Percentiles rank a stretch among this genome's conserved stretches.
These are phyloP conservation scores for Psophocarpus tetragonolobus DNA, from an alignment of 306 rosid species.

Conservation along the genomic window DNA sequence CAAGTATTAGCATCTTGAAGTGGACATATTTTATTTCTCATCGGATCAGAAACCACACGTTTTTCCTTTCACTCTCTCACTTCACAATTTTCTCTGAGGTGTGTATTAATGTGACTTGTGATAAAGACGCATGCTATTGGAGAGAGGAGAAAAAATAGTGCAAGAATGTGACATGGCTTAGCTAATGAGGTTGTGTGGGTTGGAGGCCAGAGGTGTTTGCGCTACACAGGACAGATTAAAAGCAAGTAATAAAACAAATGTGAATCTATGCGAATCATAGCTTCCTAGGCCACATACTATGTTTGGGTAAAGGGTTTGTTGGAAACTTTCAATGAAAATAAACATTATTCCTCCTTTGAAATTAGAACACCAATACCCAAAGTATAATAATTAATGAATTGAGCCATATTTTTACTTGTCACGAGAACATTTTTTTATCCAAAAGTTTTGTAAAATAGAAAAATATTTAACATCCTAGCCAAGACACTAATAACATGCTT, in stretches of 20 bases:
- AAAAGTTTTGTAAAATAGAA: too few species aligned
- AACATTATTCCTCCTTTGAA: background rate
- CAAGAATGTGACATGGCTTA: slow-evolving; percentile 22
- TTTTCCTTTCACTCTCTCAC: background rate
- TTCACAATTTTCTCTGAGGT: background rate
- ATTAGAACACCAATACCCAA: background rate
- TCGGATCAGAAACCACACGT: background rate
- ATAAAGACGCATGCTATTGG: slow-evolving; percentile 17
- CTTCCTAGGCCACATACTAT: slow-evolving; percentile 62
- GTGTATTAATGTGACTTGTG: background rate
- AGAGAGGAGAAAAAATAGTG: slow-evolving; percentile 21
- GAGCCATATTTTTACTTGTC: background rate
- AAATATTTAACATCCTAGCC: too few species aligned
- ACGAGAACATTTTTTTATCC: too few species aligned
- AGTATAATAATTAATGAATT: background rate
- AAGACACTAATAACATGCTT: too few species aligned
- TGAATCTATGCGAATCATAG: slow-evolving; percentile 47
- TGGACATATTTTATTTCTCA: background rate
- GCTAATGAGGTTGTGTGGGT: slow-evolving; percentile 7
- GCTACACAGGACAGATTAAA: slow-evolving; percentile 31
- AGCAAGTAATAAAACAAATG: slow-evolving; percentile 5
- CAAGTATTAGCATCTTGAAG: background rate
- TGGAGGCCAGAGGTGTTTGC: slow-evolving; percentile 33
- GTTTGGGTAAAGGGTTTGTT: slow-evolving; percentile 46
- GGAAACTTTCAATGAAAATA: background rate